Evolutionary conservation across 2,329 filamentous ascomycete species (phyloP), one percentile per base, ranked within the genome.

Genomic region (Drechslera avenae): DNA sequence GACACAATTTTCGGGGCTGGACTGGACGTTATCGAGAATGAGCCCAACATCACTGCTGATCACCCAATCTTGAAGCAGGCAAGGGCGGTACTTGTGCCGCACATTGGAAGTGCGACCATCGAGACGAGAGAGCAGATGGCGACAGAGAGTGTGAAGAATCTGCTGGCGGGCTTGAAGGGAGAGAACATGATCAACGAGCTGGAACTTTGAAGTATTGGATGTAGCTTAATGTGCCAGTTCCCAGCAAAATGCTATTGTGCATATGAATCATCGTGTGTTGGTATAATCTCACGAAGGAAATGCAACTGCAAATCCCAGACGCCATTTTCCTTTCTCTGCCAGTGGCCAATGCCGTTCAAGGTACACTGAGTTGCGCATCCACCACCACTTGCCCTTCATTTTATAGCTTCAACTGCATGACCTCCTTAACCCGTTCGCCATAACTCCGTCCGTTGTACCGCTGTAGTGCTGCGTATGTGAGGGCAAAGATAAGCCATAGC

Each of bases 51-150:
- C 39, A 50, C 54, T n/a, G 59, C 56, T 7, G 74, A 84, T 53
- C 73, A 76, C 5, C 81, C 79, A 0, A 68, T 81, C 26, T 54
- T 82, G 39, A 75, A 74, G 32, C 72, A 81, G 49, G 71, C 74
- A 48, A 76, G 79, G 39, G 76, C 74, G 28, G 80, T 85, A 58
- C 63, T 85, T 51, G 67, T 84, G 44, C 83, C 83, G 37, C 83
- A 85, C 60, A 81, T 85, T 57, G 83, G 83, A 3, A 84, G 81
- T 1, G 78, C 76, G 42, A 84, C 81, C 3, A 79, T 78, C 59
- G 82, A 84, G 68, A 84, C 81, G 4, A 79, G 84, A 39, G 62
- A 76, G 60, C 79, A 83, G 44, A 85, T 85, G 82, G 83, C 84
- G 63, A 65, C 81, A 39, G 69, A 84, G 56, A 81, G 82, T 18